phyloP scores from a whole-genome alignment of 208 protist genomes.

The Phytomonas sp. region DNA sequence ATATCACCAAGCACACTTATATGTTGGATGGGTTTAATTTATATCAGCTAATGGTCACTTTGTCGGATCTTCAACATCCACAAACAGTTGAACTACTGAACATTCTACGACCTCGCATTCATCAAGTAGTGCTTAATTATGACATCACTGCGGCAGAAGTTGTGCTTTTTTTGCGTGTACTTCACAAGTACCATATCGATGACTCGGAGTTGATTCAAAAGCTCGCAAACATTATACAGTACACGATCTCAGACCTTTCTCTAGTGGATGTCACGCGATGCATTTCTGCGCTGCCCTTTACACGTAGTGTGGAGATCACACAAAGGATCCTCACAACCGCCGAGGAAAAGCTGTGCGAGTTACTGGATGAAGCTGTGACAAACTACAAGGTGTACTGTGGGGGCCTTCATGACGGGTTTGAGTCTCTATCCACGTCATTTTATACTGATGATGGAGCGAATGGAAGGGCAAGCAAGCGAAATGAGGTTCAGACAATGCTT shows the following conservation, averaged over 20 bases:
- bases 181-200: slow-evolving; percentile 19
- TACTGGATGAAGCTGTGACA: slow-evolving; percentile 21
- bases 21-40: slow-evolving; percentile 53
- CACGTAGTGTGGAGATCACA: slow-evolving; percentile 12
- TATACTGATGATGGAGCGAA: neutral
- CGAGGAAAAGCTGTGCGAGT: slow-evolving; percentile 23
- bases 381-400: neutral
- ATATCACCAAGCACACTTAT: slow-evolving; percentile 62
- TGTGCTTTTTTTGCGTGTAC: slow-evolving; percentile 25
- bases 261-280: slow-evolving; percentile 21
- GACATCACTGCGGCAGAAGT: slow-evolving; percentile 47
- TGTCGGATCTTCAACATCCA: slow-evolving; percentile 41
- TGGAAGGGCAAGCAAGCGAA: neutral
- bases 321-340: slow-evolving; percentile 26
- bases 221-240: slow-evolving; percentile 23
- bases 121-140: slow-evolving; percentile 25
- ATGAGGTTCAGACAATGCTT: slow-evolving; percentile 5
- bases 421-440: neutral
- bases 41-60: slow-evolving; percentile 24
- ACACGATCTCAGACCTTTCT: slow-evolving; percentile 21
- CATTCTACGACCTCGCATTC: slow-evolving; percentile 49
- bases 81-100: slow-evolving; percentile 44
- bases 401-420: neutral
- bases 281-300: slow-evolving; percentile 15
- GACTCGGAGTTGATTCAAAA: slow-evolving; percentile 21